Conservation (phyloP, 1,284 basidiomycete species). For the Trametes hirsuta region DNA sequence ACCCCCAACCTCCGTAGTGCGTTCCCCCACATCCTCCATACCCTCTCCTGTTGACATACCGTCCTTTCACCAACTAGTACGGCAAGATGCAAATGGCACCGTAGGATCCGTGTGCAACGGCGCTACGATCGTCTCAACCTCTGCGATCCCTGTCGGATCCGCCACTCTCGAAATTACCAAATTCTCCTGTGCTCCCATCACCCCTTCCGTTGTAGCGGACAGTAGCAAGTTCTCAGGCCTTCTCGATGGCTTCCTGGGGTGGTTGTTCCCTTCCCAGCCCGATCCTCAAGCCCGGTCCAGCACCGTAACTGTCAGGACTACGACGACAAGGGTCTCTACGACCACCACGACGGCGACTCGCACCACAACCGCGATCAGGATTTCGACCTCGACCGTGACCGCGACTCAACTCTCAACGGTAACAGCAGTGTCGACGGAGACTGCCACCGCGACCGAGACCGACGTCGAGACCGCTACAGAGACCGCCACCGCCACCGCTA, state of each 20-base stretch:
- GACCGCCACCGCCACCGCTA: not conserved
- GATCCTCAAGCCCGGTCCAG: not conserved
- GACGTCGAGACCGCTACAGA: not conserved
- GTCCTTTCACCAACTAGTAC: slow-evolving; percentile 1
- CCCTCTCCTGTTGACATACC: not conserved
- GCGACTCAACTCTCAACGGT: too few relatives aligned
- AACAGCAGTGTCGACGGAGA: too few relatives aligned
- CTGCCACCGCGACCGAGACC: not conserved
- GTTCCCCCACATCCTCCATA: not conserved
- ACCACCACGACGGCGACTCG: slow-evolving; percentile 2
- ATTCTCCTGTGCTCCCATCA: slow-evolving; percentile 13
- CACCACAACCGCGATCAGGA: not conserved
- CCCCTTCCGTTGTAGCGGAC: slow-evolving; percentile 1
- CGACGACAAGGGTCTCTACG: slow-evolving; percentile 3
- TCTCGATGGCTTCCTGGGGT: slow-evolving; percentile 17
- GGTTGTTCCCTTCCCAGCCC: slow-evolving; percentile 13
- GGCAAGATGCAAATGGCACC: slow-evolving; percentile 11
- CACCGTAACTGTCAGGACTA: not conserved
- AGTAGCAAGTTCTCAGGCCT: slow-evolving; percentile 2
- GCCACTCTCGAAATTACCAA: slow-evolving; percentile 13
- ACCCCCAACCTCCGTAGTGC: slow-evolving; percentile 16
- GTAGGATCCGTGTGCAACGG: slow-evolving; percentile 14
- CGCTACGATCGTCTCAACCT: slow-evolving; percentile 6
- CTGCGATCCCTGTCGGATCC: slow-evolving; percentile 4
- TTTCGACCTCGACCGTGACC: not conserved